Evolutionary conservation across 179 eudicot species (phyloP).

Genomic region (Gypsophila paniculata): DNA sequence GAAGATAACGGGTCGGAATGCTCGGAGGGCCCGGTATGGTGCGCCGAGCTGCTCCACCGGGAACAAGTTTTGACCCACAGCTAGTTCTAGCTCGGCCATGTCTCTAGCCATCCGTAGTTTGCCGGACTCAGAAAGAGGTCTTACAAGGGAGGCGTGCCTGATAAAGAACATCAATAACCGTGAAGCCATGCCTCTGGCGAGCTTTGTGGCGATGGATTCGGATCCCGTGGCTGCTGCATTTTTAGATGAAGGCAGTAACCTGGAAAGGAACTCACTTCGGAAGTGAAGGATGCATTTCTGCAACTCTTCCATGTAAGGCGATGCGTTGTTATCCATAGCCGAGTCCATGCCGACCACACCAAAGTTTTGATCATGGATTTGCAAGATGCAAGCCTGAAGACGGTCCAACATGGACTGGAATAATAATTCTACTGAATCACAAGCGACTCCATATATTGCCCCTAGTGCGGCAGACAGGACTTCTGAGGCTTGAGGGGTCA

Average conservation of each 20-base stretch:
- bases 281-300: slow-evolving; percentile 75
- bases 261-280: slow-evolving; percentile 63
- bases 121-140: slow-evolving; percentile 89
- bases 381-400: slow-evolving; percentile 79
- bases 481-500: slow-evolving; percentile 65
- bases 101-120: slow-evolving; percentile 86
- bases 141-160: slow-evolving; percentile 77
- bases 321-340: slow-evolving; percentile 72
- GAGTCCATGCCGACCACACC: slow-evolving; percentile 59
- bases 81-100: slow-evolving; percentile 87
- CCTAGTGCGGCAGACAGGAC: slow-evolving; percentile 66
- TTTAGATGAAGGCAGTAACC: slow-evolving; percentile 69
- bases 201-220: slow-evolving; percentile 73
- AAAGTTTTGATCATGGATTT: slow-evolving; percentile 78
- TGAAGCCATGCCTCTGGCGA: slow-evolving; percentile 81
- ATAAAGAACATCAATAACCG: slow-evolving; percentile 73
- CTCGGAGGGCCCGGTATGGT: slow-evolving; percentile 84
- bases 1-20: slow-evolving; percentile 78
- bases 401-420: slow-evolving; percentile 87
- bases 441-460: slow-evolving; percentile 73
- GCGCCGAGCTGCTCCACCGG: slow-evolving; percentile 87
- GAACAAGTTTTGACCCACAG: slow-evolving; percentile 80
- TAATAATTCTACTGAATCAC: slow-evolving; percentile 75
- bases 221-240: slow-evolving; percentile 38
- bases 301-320: slow-evolving; percentile 88